Base-by-base conservation (phyloP, 768 basidiomycete species). In the Suillus occidentalis region DNA sequence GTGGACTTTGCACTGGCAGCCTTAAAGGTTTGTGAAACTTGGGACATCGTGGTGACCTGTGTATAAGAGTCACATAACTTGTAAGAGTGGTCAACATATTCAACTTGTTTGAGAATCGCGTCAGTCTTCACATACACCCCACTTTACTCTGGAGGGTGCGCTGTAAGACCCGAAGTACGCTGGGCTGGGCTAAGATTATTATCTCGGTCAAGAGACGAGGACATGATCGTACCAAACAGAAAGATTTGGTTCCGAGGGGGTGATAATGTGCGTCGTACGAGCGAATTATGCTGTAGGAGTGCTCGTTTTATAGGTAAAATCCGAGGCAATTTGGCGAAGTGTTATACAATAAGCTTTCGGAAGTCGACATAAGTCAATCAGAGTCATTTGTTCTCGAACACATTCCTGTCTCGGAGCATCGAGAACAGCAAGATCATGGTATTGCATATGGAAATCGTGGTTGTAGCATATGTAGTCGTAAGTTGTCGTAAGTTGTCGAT, bases 101-200 rank as follows among this genome's bases (percentile, higher is more conserved):
- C 20, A 90, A 71, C 89, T 90, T 63, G 13, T 20, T 40, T 37
- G 25, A 42, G 31, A 34, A 43, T 64, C 45, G 59, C 58, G 66
- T 65, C 53, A 45, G 22, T 34, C 57, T 9, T 45, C 61, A 9
- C 40, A 40, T 18, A 0, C 8, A 36, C 34, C 34, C 8, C 20
- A 16, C 91, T 83, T 94, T 91, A 34, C 89, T 87, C 69, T 31
- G 89, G 72, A 94, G 80, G 0, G 86, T 82, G 75, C 92, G 89
- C 73, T 94, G 91, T 58, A 86, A 86, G 57, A 89, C 76, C 74
- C 91, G 89, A 71, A 94, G 81, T 4, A 84, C 80, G 69, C 90
- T 82, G 62, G 94, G 84, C 76, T 89, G 88, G 6, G 80, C 78
- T 10, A 93, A 81, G 61, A 12, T 18, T 5, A 95, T 93, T n/a